Base-by-base conservation (phyloP, 768 basidiomycete genomes). In the Inosperma sp. region DNA sequence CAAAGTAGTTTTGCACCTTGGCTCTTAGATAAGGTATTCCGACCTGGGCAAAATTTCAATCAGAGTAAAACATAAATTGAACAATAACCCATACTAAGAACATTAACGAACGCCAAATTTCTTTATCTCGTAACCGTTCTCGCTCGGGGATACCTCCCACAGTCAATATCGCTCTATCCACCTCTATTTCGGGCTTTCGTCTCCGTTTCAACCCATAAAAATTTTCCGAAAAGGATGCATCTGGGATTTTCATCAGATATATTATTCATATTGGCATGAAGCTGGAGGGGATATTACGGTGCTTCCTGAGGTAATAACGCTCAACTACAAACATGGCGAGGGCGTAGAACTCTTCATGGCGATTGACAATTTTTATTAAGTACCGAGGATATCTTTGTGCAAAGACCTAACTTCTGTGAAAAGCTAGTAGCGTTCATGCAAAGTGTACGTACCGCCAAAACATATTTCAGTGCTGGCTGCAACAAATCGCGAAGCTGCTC, bases 311-410 rank as follows among this genome's bases (percentile, higher is more conserved):
- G 68, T 96, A 94, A 70, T 95, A 84, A 13, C 84, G 75, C 70
- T 99, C 96, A 14, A 98, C 85, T 50, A 93, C 76, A 48, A 94
- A 70, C 85, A 98, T 90, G 55, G 95, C 74, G 12, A 79, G 57
- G 1, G 93, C 89, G 60, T 96, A 98, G 67, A 96, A 91, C 65
- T 97, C 94, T 66, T 99, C 96, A 73, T 99, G 96, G 26, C 83
- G 74, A 66, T 98, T 97, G 13, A 96, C 90, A 47, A 98, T 75
- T 14, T 85, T 83, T 35, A 99, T 70, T 25, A 98, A 78, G 67
- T 97, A 94, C 48, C 96, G 81, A 5, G 96, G 96, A 65, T 97
- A 88, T 49, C 85, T 77, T 73, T 97, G 93, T 3, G 96, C 93
- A 60, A 98, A 90, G 51, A 95, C 88, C 94, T 96, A 46, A 34